These are phyloP conservation scores for Meira nashicola DNA, from an alignment of 1,284 basidiomycete genomes.

Conservation along the genomic window DNA sequence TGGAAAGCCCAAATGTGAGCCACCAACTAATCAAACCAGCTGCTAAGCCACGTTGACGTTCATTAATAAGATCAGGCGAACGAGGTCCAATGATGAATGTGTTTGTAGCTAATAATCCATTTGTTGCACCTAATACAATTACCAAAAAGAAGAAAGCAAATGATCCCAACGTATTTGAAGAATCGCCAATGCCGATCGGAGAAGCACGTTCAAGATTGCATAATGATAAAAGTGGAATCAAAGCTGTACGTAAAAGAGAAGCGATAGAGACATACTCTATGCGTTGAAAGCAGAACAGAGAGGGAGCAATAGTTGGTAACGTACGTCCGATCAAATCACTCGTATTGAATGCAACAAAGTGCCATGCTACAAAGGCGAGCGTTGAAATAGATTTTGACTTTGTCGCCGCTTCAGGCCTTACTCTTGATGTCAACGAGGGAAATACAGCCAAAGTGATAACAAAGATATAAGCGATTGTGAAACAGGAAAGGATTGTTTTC, in stretches of 20 bases:
- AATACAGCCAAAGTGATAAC: constrained; percentile 36
- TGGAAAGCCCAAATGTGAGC: constrained; percentile 41
- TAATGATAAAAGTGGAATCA: constrained; percentile 35
- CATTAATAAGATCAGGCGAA: constrained; percentile 21
- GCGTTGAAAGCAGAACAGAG: constrained; percentile 12
- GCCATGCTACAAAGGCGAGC: constrained; percentile 41
- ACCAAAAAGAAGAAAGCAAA: constrained; percentile 35
- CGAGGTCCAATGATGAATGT: constrained; percentile 38
- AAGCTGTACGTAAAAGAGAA: constrained; percentile 22
- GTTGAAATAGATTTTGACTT: constrained; percentile 19
- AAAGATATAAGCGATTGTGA: constrained; percentile 22
- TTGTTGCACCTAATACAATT: constrained; percentile 34
- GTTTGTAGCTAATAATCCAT: constrained; percentile 37
- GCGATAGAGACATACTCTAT: constrained; percentile 18
- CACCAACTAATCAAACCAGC: constrained; percentile 40
- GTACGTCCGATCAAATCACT: constrained; percentile 36
- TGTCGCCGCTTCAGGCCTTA: constrained; percentile 15
- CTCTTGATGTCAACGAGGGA: constrained; percentile 37
- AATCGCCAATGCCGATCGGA: neutral
- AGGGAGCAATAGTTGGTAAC: constrained; percentile 24
- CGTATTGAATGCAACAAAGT: constrained; percentile 43
- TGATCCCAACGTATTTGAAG: neutral
- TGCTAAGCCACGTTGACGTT: constrained; percentile 17
- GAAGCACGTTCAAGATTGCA: constrained; percentile 24
- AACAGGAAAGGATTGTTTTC: constrained; percentile 29